A percentile compares a stretch with the other conserved stretches of the same genome.
Evolutionary conservation across 2,329 filamentous ascomycete genomes (phyloP).

Genomic region (Coniosporium tulheliwenetii): DNA sequence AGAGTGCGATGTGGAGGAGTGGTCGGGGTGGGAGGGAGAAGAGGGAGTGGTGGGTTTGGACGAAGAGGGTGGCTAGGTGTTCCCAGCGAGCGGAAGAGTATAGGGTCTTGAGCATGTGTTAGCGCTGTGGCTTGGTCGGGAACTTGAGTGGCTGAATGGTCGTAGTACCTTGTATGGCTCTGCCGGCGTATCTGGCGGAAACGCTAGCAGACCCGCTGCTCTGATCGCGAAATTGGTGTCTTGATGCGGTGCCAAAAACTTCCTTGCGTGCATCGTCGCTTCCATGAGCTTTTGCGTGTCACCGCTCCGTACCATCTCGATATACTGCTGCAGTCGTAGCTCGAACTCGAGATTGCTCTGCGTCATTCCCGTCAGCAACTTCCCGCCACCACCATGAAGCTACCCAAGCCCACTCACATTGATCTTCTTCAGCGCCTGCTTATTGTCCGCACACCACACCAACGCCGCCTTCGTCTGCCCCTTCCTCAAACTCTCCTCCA

Average conservation of each 20-base stretch:
- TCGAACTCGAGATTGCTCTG: constrained; percentile 82
- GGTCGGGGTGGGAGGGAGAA: constrained; percentile 70
- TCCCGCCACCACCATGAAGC: background rate
- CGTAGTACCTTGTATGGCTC: constrained; percentile 42
- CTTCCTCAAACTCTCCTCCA: constrained; percentile 55
- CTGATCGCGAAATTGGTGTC: constrained; percentile 53
- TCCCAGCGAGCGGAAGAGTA: constrained; percentile 63
- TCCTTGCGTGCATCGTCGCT: constrained; percentile 68
- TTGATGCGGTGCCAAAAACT: constrained; percentile 57
- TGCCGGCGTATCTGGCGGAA: constrained; percentile 43
- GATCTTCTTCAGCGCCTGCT: constrained; percentile 78
- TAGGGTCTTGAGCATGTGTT: constrained; percentile 40
- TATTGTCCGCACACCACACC: constrained; percentile 85
- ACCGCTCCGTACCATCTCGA: constrained; percentile 66
- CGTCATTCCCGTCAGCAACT: constrained; percentile 2
- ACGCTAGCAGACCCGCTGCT: constrained; percentile 69
- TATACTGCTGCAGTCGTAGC: constrained; percentile 84
- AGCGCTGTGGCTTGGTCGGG: constrained; percentile 1
- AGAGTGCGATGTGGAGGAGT: constrained; percentile 78
- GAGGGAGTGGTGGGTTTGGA: constrained; percentile 71
- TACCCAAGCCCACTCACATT: constrained; percentile 39
- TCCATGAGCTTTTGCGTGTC: constrained; percentile 52
- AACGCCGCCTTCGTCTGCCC: constrained; percentile 66
- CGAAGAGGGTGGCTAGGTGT: constrained; percentile 64
- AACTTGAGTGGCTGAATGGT: background rate